Evolutionary conservation across 306 rosid species (phyloP).

Genomic region (Gastrolobium bilobum): DNA sequence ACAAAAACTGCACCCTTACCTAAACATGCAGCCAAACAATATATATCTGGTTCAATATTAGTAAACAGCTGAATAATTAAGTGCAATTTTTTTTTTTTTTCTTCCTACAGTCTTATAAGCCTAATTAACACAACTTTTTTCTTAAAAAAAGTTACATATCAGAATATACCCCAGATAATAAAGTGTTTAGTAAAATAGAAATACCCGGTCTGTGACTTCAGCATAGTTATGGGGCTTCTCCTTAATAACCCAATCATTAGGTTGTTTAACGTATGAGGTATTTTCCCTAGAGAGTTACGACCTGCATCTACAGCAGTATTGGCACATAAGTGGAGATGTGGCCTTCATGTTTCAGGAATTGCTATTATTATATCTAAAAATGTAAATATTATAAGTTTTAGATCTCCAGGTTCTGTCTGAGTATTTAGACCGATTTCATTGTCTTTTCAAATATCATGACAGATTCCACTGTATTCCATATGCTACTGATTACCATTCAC

Average conservation of each 20-base stretch:
- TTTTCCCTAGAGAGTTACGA: not conserved
- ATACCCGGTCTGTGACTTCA: slow-evolving; percentile 51
- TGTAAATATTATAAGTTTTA: not conserved
- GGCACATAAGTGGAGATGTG: slow-evolving; percentile 26
- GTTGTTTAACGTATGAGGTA: slow-evolving; percentile 47
- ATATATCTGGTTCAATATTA: slow-evolving; percentile 20
- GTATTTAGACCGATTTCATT: not conserved
- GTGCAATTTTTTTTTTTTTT: not conserved
- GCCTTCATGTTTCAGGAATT: not conserved
- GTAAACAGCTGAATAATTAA: not conserved
- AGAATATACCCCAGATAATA: slow-evolving; percentile 19
- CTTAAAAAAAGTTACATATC: not conserved
- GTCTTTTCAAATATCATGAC: not conserved
- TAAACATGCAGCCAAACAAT: slow-evolving; percentile 20
- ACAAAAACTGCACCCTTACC: slow-evolving; percentile 10
- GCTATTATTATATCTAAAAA: slow-evolving; percentile 20
- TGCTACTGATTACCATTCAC: not conserved
- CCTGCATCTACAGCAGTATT: slow-evolving; percentile 48
- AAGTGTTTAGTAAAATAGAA: slow-evolving; percentile 5
- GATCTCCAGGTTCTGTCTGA: not conserved
- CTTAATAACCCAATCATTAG: slow-evolving; percentile 57
- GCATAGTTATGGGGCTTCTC: slow-evolving; percentile 41
- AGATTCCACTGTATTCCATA: slow-evolving; percentile 21
- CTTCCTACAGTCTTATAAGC: not conserved
- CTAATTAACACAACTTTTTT: not conserved